Percentiles rank a stretch among this genome's conserved stretches.
These are phyloP conservation scores for Sedum album DNA, from an alignment of 164 flowering plant genomes.

Conservation along the genomic window DNA sequence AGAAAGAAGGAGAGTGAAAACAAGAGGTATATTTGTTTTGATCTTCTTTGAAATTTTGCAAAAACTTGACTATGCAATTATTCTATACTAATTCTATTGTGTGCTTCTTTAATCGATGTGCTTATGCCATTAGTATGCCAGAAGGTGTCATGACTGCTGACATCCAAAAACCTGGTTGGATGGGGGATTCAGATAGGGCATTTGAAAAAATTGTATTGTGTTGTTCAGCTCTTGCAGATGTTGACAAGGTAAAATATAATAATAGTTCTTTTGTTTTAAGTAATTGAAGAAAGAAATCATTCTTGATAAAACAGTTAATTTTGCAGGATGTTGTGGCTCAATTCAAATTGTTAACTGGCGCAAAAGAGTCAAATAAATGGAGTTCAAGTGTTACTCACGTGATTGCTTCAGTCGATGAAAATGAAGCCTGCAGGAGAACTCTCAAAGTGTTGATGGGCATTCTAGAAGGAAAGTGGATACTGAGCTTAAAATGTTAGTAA, in stretches of 20 bases:
- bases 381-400: slow-evolving; percentile 68
- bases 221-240: slow-evolving; percentile 63
- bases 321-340: slow-evolving; percentile 61
- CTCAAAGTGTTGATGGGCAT: slow-evolving; percentile 83
- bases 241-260: slow-evolving; percentile 51
- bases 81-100: not conserved
- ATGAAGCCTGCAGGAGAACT: slow-evolving; percentile 84
- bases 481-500: slow-evolving; percentile 72
- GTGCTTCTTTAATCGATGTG: not conserved
- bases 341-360: slow-evolving; percentile 49
- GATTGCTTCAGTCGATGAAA: slow-evolving; percentile 81
- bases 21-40: slow-evolving; percentile 22
- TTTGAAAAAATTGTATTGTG: slow-evolving; percentile 53
- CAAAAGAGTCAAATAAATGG: slow-evolving; percentile 51
- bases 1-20: slow-evolving; percentile 21
- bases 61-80: not conserved
- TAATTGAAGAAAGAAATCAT: not conserved
- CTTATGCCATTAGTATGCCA: not conserved
- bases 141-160: slow-evolving; percentile 17
- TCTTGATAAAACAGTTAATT: not conserved
- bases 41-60: not conserved
- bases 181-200: slow-evolving; percentile 30
- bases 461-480: slow-evolving; percentile 91
- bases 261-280: not conserved
- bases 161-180: not conserved